Evolutionary conservation across 2,329 filamentous ascomycete species (phyloP), one percentile per base, ranked within the genome.

Genomic region (Rosellinia necatrix): DNA sequence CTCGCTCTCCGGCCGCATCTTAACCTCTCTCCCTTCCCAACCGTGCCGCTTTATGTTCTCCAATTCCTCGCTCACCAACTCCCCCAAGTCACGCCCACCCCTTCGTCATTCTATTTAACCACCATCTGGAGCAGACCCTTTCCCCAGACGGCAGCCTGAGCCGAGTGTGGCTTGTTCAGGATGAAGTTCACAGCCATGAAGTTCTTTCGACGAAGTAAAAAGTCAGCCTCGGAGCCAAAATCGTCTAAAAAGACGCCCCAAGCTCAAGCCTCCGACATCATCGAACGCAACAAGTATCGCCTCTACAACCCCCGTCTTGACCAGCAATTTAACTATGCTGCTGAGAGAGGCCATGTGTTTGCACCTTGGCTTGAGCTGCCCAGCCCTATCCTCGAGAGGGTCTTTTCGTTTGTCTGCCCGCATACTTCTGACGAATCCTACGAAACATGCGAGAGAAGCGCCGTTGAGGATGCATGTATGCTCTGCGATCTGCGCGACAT

Each of bases 401-500:
- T 97, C 70, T 93, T 97, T 72, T 75, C 81, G 66, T 86, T 86
- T 64, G 86, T 97, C 53, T 97, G 92, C 67, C 92, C 92, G 6
- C 93, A 97, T 73, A 78, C 86, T 30, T 76, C 77, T 50, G 92
- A 97, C 74, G 80, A 87, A 69, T 86, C 81, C 57, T 96, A 94
- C 72, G 87, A 91, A 63, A 87, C 86, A 37, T 93, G 90, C 68
- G 93, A 97, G 76, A 83, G 90, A 67, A 91, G 88, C 57, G 85
- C 88, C 63, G 82, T 85, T 46, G 88, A 89, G 64, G 87, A 91
- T 75, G 86, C 86, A 53, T 97, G 93, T 76, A 93, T 94, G 89
- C 86, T 96, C 64, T 97, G 93, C 76, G 91, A 96, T 75, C 82
- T 94, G 78, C 87, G 92, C 64, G 92, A 97, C 73, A 82, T 97